Base-by-base conservation (phyloP, 2,329 filamentous ascomycete genomes). In the Immersiporthe knoxdaviesiana region DNA sequence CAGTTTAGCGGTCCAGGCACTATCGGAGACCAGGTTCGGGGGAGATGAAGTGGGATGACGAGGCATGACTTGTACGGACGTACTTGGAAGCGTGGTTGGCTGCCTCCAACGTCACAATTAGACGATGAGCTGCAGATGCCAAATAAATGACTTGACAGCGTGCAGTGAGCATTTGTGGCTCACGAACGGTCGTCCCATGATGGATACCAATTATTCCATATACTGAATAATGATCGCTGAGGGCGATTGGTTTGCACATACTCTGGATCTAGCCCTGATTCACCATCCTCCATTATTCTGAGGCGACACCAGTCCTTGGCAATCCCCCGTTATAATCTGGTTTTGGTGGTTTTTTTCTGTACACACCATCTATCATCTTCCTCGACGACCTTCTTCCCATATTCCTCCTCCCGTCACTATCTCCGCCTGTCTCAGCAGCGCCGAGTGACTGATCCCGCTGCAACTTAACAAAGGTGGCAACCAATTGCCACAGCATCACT, bases 21-120 rank as follows among this genome's bases (percentile, higher is more conserved):
- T 44, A n/a, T n/a, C n/a, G n/a, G n/a, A n/a, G 18, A 8, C 18
- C 21, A 21, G 44, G 16, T 47, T 18, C 44, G 7, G 18, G 18
- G 44, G 18, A 18, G 52, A 27, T 30, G 10, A 32, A 16, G 3
- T 56, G 27, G 52, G 41, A 47, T 47, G 61, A 63, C 61, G 41
- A 62, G 59, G 39, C 59, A n/a, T n/a, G n/a, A n/a, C n/a, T n/a
- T n/a, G n/a, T n/a, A n/a, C n/a, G n/a, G n/a, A n/a, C n/a, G n/a
- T n/a, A n/a, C 14, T 11, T 39, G 12, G n/a, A 27, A 24, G 3
- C 21, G 21, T n/a, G 44, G 18, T 47, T n/a, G 59, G 59, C 14
- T 62, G 59, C 59, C 59, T 62, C 59, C 44, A 59, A 59, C 56
- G 56, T 59, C 30, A 59, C 39, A 44, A 10, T 18, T 11, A 60